Percentiles rank a stretch among this genome's conserved stretches.
Evolutionary conservation across 2,329 filamentous ascomycete genomes (phyloP).

Genomic region (Colletotrichum navitas): DNA sequence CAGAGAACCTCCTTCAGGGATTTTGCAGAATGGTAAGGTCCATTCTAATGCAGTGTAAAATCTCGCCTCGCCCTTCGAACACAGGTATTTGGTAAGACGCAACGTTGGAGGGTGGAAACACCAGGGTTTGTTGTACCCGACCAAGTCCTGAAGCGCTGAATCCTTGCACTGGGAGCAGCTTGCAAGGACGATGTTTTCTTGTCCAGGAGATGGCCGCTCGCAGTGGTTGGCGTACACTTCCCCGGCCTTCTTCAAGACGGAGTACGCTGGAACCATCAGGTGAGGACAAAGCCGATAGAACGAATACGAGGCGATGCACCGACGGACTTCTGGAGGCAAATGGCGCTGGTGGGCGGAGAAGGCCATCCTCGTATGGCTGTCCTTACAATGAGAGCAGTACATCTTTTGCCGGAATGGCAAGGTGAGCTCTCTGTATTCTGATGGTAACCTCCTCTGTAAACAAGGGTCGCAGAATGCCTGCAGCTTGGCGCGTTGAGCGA

Average conservation of each 20-base stretch:
- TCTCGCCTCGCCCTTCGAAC: rapidly evolving
- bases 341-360: neutral
- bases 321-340: neutral
- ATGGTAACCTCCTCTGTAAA: neutral
- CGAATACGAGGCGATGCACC: neutral
- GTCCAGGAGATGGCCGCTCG: no score
- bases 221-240: neutral
- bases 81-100: rapidly evolving
- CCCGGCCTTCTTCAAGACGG: neutral
- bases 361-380: rapidly evolving
- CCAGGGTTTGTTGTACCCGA: no score
- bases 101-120: neutral
- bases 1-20: neutral
- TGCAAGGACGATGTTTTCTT: rapidly evolving
- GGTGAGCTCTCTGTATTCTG: neutral
- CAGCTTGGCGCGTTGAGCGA: neutral
- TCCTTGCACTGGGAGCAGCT: neutral
- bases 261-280: neutral
- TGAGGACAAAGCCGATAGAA: neutral
- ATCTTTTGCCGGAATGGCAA: no score
- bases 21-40: neutral
- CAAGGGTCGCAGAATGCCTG: neutral
- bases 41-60: rapidly evolving
- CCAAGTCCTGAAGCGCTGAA: neutral
- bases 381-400: neutral